Evolutionary conservation across 805 yeast species (phyloP), one percentile per base, ranked within the genome.

Genomic region (Hanseniaspora guilliermondii): DNA sequence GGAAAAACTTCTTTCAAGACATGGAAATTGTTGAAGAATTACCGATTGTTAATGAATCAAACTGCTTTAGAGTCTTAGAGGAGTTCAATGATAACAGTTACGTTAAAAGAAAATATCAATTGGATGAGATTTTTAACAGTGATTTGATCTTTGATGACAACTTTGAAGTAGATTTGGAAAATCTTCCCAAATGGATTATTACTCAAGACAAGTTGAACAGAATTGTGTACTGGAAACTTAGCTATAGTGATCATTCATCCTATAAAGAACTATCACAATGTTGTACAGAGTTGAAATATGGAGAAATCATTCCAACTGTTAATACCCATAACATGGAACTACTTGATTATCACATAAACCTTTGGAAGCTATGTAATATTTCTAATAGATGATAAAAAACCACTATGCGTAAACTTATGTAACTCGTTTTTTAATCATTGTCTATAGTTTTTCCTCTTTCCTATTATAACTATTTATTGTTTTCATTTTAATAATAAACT

Each of bases 211-310:
- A 60, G 38, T 47, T 65, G 54, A 53, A 71, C 59, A 60, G 65
- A 41, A 65, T 71, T 49, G 75, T 80, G 47, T 70, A 79, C 0
- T 81, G 82, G 60, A 66, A 76, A 11, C 77, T 89, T 1, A 97
- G 98, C 0, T 93, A 93, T 63, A 83, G 94, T 62, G 98, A 93
- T 64, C 98, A 93, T 68, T 87, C 96, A 11, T 86, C 95, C 56
- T 91, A 81, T 61, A 70, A 84, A 38, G 98, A 93, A 62, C 71
- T 93, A 38, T 73, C 82, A 12, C 73, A 75, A 53, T 86, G 91
- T 63, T 76, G 83, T 22, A 69, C 76, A 2, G 67, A 74, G 22
- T 60, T 87, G 40, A 65, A 74, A 7, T 75, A 79, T 58, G 67
- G 68, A 0, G 62, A 72, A 40, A 76, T 87, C 14, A 78, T 88